Evolutionary conservation across 2,329 filamentous ascomycete genomes (phyloP).

Genomic region (Xylaria sp.): DNA sequence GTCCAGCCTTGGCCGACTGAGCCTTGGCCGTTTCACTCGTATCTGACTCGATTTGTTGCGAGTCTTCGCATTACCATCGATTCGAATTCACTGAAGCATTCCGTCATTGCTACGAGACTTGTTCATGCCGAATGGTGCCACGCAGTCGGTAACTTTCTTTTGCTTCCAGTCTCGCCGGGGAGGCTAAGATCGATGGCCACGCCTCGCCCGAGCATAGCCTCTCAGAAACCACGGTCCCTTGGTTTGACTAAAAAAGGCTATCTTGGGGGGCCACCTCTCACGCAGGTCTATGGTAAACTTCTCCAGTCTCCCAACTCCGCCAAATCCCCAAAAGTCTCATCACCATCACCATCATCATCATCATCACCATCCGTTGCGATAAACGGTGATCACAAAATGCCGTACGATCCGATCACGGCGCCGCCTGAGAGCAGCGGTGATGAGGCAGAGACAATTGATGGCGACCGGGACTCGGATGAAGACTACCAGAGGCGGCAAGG

Average conservation of each 20-base stretch:
- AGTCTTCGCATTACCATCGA: constrained; percentile 6
- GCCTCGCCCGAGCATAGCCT: background rate
- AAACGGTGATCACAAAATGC: constrained; percentile 10
- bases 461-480: constrained; percentile 23
- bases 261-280: constrained; percentile 15
- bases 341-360: background rate
- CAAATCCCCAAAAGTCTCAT: constrained; percentile 2
- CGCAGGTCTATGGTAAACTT: constrained; percentile 7
- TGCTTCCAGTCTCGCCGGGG: background rate
- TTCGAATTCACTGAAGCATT: background rate
- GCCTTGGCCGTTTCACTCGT: background rate
- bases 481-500: constrained; percentile 26
- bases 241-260: constrained; percentile 18
- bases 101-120: background rate
- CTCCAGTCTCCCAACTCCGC: constrained; percentile 1
- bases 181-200: constrained; percentile 5
- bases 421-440: constrained; percentile 27
- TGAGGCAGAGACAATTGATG: constrained; percentile 19
- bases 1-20: background rate
- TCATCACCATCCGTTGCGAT: constrained; percentile 9
- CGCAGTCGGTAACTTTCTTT: background rate
- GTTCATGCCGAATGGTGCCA: background rate
- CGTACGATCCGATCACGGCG: constrained; percentile 23
- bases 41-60: background rate
- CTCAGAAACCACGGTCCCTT: constrained; percentile 1